A percentile compares a stretch with the other conserved stretches of the same genome.
Evolutionary conservation across 2,329 filamentous ascomycete genomes (phyloP).

Genomic region (Fusarium piperis): DNA sequence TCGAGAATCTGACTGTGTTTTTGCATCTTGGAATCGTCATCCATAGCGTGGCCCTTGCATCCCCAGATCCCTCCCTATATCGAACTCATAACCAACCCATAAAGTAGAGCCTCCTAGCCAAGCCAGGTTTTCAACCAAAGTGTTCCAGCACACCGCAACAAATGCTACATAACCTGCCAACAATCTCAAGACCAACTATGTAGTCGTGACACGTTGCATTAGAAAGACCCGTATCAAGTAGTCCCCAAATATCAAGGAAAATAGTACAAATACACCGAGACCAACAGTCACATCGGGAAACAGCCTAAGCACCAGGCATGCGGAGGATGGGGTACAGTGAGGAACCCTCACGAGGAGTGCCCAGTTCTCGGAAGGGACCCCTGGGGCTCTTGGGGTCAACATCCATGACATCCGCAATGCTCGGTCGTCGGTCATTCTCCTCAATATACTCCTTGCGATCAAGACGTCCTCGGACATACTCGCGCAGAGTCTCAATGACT

Average conservation of each 20-base stretch:
- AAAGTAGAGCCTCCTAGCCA: neutral
- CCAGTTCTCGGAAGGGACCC: constrained; percentile 38
- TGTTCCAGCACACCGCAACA: neutral
- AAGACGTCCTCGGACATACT: constrained; percentile 67
- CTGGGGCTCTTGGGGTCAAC: constrained; percentile 48
- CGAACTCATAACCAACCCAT: constrained; percentile 2
- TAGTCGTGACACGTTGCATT: constrained; percentile 4
- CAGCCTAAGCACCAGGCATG: constrained; percentile 47
- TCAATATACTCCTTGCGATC: constrained; percentile 64
- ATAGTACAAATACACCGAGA: constrained; percentile 37
- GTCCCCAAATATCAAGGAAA: constrained; percentile 14
- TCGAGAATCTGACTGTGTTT: neutral
- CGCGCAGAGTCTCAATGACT: constrained; percentile 69
- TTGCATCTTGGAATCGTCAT: neutral
- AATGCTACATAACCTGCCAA: constrained; percentile 5
- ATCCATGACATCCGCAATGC: constrained; percentile 49
- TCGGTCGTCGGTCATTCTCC: constrained; percentile 27
- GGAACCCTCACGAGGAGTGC: constrained; percentile 43
- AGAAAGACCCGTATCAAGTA: neutral
- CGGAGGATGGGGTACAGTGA: constrained; percentile 54
- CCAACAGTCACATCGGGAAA: constrained; percentile 14
- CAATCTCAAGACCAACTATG: neutral
- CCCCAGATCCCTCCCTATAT: neutral
- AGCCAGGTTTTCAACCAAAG: constrained; percentile 3
- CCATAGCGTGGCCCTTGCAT: neutral